These are phyloP conservation scores for Colletotrichum nymphaeae DNA, from an alignment of 2,329 filamentous ascomycete species.

Conservation along the genomic window DNA sequence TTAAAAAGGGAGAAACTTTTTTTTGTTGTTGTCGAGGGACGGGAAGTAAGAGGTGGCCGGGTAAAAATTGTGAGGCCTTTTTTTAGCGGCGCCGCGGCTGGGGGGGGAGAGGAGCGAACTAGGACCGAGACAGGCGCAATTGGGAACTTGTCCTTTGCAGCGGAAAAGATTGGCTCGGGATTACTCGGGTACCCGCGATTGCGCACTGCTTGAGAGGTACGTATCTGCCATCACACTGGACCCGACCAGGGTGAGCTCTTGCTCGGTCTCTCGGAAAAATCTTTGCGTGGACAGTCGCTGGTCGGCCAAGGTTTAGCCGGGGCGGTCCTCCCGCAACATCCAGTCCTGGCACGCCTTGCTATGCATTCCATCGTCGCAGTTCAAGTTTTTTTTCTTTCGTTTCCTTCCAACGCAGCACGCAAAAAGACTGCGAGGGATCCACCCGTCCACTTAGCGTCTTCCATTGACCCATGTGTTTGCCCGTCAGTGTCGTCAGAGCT, in stretches of 20 bases:
- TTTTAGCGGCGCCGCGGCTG: conserved; percentile 35
- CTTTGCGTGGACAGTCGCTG: not conserved
- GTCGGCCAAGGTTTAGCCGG: conserved; percentile 29
- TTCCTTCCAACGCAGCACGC: not conserved
- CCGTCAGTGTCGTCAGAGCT: conserved; percentile 1
- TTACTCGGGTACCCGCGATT: conserved; percentile 36
- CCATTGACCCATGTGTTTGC: conserved; percentile 35
- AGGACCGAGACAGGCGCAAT: conserved; percentile 10
- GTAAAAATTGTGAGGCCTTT: conserved; percentile 36
- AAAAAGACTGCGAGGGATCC: not conserved
- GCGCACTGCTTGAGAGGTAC: not conserved
- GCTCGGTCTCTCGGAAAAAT: conserved; percentile 26
- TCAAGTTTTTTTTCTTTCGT: conserved; percentile 2
- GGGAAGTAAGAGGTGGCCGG: conserved; percentile 5
- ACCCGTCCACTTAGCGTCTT: conserved; percentile 29
- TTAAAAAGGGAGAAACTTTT: conserved; percentile 20
- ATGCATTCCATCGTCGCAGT: not conserved
- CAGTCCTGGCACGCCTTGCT: too few species aligned
- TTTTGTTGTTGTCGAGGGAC: conserved; percentile 22
- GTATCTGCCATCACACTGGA: not conserved
- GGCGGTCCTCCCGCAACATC: conserved; percentile 3
- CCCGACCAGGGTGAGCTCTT: not conserved
- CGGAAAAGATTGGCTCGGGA: conserved; percentile 36
- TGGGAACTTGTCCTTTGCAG: conserved; percentile 34
- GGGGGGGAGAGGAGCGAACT: conserved; percentile 3